Evolutionary conservation across 2,329 filamentous ascomycete genomes (phyloP).

Genomic region (Penicillium verrucosum): DNA sequence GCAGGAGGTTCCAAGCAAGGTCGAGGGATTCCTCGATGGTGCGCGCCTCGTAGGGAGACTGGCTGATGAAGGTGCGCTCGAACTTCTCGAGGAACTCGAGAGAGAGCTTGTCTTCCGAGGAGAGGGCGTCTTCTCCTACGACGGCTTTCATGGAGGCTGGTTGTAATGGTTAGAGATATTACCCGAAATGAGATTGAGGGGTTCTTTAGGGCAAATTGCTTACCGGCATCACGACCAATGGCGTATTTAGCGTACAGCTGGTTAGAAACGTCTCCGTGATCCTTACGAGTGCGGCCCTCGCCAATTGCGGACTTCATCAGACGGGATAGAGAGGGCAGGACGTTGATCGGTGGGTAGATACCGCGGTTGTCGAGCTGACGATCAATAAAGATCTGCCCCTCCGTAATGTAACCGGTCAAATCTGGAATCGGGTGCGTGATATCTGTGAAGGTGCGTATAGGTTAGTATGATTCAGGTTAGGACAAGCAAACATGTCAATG

Average conservation of each 20-base stretch:
- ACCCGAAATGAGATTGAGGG: neutral
- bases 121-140: constrained; percentile 95
- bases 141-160: constrained; percentile 91
- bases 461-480: too few species aligned
- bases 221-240: constrained; percentile 86
- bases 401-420: constrained; percentile 97
- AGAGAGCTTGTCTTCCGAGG: constrained; percentile 93
- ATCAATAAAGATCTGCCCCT: constrained; percentile 97
- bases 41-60: constrained; percentile 88
- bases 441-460: neutral
- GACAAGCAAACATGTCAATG: too few species aligned
- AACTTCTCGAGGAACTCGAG: constrained; percentile 99
- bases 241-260: constrained; percentile 99
- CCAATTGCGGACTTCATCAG: constrained; percentile 99
- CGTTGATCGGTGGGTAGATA: constrained; percentile 98
- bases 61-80: constrained; percentile 88
- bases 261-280: constrained; percentile 98
- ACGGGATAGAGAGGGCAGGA: constrained; percentile 93
- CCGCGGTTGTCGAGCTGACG: constrained; percentile 92
- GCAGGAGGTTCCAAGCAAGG: constrained; percentile 90
- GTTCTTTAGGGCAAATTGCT: constrained; percentile 16
- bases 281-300: constrained; percentile 91
- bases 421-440: constrained; percentile 93
- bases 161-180: too few species aligned
- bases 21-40: constrained; percentile 92